Conservation (phyloP, 2,329 filamentous ascomycete genomes). For the Daldinia sp. region DNA sequence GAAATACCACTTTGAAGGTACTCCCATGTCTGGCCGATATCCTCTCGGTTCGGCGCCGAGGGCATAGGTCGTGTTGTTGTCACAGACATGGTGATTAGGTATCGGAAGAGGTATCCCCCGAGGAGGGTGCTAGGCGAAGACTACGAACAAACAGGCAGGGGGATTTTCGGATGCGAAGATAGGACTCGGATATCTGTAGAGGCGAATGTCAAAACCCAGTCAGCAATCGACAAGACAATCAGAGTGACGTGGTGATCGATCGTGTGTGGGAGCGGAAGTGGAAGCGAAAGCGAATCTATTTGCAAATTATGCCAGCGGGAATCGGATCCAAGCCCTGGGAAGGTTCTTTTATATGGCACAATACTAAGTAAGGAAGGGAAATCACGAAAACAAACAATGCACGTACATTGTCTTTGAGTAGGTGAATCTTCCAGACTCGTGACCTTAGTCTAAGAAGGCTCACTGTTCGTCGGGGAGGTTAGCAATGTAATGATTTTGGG, state of each 20-base stretch:
- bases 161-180: slow-evolving; percentile 5
- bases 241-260: background rate
- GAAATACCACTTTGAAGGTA: slow-evolving; percentile 91
- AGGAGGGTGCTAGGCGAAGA: slow-evolving; percentile 20
- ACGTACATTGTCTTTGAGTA: slow-evolving; percentile 17
- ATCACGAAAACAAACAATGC: slow-evolving; percentile 1
- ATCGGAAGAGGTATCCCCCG: slow-evolving; percentile 25
- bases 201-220: background rate
- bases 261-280: background rate
- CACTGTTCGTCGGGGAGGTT: background rate
- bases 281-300: background rate
- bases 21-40: slow-evolving; percentile 75
- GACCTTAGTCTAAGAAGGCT: slow-evolving; percentile 6
- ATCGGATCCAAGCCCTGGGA: background rate
- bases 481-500: background rate
- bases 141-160: slow-evolving; percentile 29
- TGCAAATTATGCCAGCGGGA: background rate
- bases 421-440: slow-evolving; percentile 28
- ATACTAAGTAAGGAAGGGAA: background rate
- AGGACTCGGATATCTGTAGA: slow-evolving; percentile 7
- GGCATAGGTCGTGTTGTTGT: slow-evolving; percentile 62
- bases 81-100: slow-evolving; percentile 48
- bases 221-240: slow-evolving; percentile 19
- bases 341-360: background rate
- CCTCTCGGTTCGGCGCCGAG: slow-evolving; percentile 70